Evolutionary conservation across 495 filamentous ascomycete genomes (phyloP).

Genomic region (Penicillium herquei): DNA sequence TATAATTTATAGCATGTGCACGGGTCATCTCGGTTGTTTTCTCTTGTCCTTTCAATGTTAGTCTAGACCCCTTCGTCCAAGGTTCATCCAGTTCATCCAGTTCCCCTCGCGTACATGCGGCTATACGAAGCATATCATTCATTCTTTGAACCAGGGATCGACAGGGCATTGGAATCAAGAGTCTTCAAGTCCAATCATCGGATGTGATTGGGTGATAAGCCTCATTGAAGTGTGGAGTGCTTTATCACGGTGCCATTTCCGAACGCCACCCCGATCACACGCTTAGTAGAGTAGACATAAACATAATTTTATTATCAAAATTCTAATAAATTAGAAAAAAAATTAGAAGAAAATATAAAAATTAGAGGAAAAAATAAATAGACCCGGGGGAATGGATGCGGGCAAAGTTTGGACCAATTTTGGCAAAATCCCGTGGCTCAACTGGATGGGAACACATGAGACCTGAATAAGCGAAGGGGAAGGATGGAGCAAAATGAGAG

Average conservation of each 20-base stretch:
- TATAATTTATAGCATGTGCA: too few species aligned
- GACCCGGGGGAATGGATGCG: constrained; percentile 1
- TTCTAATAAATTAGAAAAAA: not conserved
- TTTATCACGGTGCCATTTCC: constrained; percentile 14
- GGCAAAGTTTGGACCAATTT: not conserved
- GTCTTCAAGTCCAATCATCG: too few species aligned
- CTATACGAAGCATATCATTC: too few species aligned
- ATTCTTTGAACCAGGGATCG: constrained; percentile 4
- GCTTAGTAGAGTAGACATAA: too few species aligned
- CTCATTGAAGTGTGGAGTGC: constrained; percentile 10
- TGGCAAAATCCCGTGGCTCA: too few species aligned
- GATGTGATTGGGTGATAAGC: constrained; percentile 7
- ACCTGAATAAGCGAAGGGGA: too few species aligned
- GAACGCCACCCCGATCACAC: constrained; percentile 16
- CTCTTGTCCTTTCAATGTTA: not conserved
- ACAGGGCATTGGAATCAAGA: constrained; percentile 1
- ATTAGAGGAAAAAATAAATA: not conserved
- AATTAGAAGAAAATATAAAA: not conserved
- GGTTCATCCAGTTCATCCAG: not conserved
- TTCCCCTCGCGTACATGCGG: not conserved
- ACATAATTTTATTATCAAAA: too few species aligned
- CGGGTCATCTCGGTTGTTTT: not conserved
- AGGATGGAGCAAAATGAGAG: not conserved
- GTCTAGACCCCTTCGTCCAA: not conserved
- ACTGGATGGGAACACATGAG: too few species aligned